A percentile compares a stretch with the other conserved stretches of the same genome.
phyloP scores from a whole-genome alignment of 2,329 filamentous ascomycete species.

The Orbilia oligospora region DNA sequence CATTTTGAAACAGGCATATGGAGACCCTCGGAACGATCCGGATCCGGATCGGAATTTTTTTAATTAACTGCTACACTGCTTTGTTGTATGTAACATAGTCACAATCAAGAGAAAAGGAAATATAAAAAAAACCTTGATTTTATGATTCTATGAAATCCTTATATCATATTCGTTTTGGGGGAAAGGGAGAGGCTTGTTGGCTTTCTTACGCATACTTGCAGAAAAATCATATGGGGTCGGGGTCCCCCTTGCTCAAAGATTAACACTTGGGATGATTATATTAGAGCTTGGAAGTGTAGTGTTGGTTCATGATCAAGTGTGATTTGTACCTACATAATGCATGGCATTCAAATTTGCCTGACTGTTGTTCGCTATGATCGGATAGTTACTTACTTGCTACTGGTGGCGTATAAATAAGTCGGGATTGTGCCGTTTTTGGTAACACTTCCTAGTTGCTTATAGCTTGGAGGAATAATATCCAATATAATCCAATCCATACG shows the following conservation, averaged over 20 bases:
- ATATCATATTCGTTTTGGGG: conserved; percentile 44
- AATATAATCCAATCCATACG: neutral
- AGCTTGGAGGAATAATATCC: conserved; percentile 8
- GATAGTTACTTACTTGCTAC: no score
- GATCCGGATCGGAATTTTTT: conserved; percentile 40
- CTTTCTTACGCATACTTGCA: conserved; percentile 1
- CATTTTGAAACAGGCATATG: conserved; percentile 23
- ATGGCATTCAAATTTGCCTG: neutral
- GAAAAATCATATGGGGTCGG: neutral
- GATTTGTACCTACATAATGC: conserved; percentile 35
- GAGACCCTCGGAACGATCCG: conserved; percentile 54
- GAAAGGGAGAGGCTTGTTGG: neutral
- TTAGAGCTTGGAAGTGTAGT: neutral
- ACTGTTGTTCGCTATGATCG: conserved; percentile 4
- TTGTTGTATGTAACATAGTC: conserved; percentile 27
- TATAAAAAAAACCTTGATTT: conserved; percentile 24
- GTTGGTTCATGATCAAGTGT: conserved; percentile 9
- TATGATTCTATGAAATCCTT: conserved; percentile 37
- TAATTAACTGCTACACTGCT: conserved; percentile 1
- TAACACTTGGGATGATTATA: neutral
- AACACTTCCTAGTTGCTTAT: neutral
- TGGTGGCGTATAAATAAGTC: neutral
- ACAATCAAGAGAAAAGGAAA: no score
- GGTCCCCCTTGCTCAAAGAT: conserved; percentile 16
- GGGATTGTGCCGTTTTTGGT: conserved; percentile 1